Evolutionary conservation across 1,284 basidiomycete species (phyloP).

Genomic region (Athelia sp.): DNA sequence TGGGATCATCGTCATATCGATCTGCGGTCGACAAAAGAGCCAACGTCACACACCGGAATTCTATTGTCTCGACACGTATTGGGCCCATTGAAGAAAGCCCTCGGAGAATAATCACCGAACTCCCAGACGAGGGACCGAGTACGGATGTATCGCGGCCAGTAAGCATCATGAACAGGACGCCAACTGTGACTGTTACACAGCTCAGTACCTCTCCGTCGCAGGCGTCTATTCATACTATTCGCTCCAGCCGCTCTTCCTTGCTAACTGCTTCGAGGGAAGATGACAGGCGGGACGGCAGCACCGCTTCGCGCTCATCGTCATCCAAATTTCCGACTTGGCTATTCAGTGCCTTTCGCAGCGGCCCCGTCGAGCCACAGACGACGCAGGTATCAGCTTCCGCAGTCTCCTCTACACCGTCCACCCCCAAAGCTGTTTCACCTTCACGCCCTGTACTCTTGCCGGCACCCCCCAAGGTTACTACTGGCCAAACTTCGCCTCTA

Average conservation of each 20-base stretch:
- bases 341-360: conserved; percentile 66
- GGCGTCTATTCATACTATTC: conserved; percentile 54
- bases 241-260: conserved; percentile 38
- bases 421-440: conserved; percentile 11
- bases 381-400: conserved; percentile 46
- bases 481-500: conserved; percentile 15
- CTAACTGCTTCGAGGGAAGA: conserved; percentile 29
- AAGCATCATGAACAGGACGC: conserved; percentile 5
- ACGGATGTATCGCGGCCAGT: conserved; percentile 20
- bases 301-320: conserved; percentile 32
- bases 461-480: not conserved
- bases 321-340: conserved; percentile 72
- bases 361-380: conserved; percentile 55
- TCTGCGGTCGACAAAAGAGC: conserved; percentile 31
- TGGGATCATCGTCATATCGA: conserved; percentile 27
- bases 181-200: not conserved
- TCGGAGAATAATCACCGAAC: conserved; percentile 36
- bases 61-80: conserved; percentile 41
- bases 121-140: conserved; percentile 37
- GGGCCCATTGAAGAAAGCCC: conserved; percentile 69
- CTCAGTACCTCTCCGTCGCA: conserved; percentile 68
- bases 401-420: conserved; percentile 23
- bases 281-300: conserved; percentile 19
- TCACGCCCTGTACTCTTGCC: conserved; percentile 4
- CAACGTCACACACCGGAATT: conserved; percentile 36